Conservation (phyloP, 179 eudicot genomes). For the Amaranthus tricolor region DNA sequence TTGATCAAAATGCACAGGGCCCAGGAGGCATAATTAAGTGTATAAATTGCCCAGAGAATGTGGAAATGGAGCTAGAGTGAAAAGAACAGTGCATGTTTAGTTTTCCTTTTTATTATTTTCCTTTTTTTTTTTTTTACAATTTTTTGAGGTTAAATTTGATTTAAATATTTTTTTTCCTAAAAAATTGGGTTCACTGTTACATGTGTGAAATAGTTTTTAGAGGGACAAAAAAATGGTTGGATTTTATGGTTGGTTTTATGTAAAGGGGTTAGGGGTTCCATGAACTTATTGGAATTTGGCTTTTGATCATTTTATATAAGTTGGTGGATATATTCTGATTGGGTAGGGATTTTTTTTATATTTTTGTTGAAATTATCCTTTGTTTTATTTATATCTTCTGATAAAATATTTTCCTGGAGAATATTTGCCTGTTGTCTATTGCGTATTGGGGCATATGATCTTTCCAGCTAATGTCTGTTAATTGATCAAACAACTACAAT, state of each 20-base stretch:
- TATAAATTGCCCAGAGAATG: conserved; percentile 35
- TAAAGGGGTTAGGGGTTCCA: neutral
- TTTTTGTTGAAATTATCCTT: no score
- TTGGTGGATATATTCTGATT: no score
- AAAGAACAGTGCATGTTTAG: conserved; percentile 4
- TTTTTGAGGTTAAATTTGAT: neutral
- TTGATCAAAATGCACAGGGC: conserved; percentile 32
- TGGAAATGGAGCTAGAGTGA: conserved; percentile 23
- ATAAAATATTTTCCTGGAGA: no score
- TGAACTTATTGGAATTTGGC: neutral
- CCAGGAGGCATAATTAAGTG: conserved; percentile 40
- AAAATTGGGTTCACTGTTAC: conserved; percentile 21
- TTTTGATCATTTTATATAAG: conserved; percentile 11
- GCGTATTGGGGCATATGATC: no score
- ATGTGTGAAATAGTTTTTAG: conserved; percentile 27
- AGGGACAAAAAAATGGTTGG: conserved; percentile 16
- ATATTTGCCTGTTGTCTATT: no score
- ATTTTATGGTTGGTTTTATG: conserved; percentile 17
- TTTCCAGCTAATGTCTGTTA: no score
- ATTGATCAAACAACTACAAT: no score
- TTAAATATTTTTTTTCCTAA: neutral
- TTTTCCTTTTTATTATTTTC: neutral
- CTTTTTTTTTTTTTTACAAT: neutral
- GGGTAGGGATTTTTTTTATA: no score
- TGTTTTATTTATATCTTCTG: no score